Evolutionary conservation across 2,329 filamentous ascomycete species (phyloP).

Genomic region (Lachnellula occidentalis): DNA sequence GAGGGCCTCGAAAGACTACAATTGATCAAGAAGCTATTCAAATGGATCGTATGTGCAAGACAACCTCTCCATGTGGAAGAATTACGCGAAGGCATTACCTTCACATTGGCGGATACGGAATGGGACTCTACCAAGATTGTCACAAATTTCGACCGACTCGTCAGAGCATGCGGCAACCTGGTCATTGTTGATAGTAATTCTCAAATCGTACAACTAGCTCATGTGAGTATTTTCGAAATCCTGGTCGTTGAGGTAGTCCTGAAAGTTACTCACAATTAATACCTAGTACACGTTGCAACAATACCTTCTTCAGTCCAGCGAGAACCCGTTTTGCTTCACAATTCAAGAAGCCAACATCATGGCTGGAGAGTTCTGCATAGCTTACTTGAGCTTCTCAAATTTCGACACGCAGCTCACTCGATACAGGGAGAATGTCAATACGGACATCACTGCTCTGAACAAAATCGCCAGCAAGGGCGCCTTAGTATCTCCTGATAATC

Average conservation of each 20-base stretch:
- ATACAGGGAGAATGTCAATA: conserved; percentile 5
- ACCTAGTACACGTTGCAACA: not conserved
- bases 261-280: no score
- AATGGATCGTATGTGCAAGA: conserved; percentile 14
- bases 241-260: no score
- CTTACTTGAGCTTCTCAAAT: conserved; percentile 14
- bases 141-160: conserved; percentile 8
- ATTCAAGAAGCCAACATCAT: conserved; percentile 6
- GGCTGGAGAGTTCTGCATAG: conserved; percentile 13
- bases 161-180: conserved; percentile 13
- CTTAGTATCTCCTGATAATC: not conserved
- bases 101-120: conserved; percentile 9
- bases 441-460: conserved; percentile 2
- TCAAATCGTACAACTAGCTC: conserved; percentile 8
- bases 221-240: not conserved
- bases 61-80: conserved; percentile 13
- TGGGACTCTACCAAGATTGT: conserved; percentile 7
- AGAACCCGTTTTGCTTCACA: conserved; percentile 2
- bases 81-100: conserved; percentile 12
- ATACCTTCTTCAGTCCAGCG: not conserved
- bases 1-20: not conserved
- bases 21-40: conserved; percentile 12
- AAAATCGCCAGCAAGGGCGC: conserved; percentile 1
- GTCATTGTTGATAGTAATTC: conserved; percentile 10
- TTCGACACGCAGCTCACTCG: conserved; percentile 11